These are phyloP conservation scores for Mycena sp. DNA, from an alignment of 1,284 basidiomycete species.

Conservation along the genomic window DNA sequence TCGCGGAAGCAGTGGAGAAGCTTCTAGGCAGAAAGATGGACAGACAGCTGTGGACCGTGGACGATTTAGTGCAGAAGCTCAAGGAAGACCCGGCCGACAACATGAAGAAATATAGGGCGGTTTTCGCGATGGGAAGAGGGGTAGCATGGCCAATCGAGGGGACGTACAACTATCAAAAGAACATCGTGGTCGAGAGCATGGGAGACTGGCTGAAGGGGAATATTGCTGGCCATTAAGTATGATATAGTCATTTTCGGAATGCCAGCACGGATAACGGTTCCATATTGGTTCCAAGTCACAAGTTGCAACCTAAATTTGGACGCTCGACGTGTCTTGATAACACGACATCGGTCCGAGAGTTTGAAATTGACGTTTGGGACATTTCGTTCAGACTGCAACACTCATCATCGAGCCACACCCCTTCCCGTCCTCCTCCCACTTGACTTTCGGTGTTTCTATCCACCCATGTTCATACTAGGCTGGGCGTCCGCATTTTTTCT, in stretches of 20 bases:
- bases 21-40: constrained; percentile 16
- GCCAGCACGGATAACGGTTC: neutral
- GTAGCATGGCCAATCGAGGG: constrained; percentile 34
- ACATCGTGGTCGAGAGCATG: constrained; percentile 9
- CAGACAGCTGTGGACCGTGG: constrained; percentile 33
- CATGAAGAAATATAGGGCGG: constrained; percentile 35
- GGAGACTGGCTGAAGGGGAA: constrained; percentile 1
- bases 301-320: no score
- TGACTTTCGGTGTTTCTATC: no score
- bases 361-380: no score
- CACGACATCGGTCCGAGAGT: no score
- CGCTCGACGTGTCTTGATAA: no score
- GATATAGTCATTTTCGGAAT: neutral
- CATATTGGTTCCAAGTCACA: neutral
- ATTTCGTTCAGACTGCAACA: no score
- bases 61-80: constrained; percentile 34
- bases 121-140: constrained; percentile 36
- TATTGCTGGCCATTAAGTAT: neutral
- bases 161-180: constrained; percentile 33
- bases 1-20: constrained; percentile 34
- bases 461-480: no score
- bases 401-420: no score
- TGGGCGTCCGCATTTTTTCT: no score
- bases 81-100: constrained; percentile 33
- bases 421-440: no score